Conservation (phyloP, 2,329 filamentous ascomycete genomes). For the Phialemoniopsis sp. region DNA sequence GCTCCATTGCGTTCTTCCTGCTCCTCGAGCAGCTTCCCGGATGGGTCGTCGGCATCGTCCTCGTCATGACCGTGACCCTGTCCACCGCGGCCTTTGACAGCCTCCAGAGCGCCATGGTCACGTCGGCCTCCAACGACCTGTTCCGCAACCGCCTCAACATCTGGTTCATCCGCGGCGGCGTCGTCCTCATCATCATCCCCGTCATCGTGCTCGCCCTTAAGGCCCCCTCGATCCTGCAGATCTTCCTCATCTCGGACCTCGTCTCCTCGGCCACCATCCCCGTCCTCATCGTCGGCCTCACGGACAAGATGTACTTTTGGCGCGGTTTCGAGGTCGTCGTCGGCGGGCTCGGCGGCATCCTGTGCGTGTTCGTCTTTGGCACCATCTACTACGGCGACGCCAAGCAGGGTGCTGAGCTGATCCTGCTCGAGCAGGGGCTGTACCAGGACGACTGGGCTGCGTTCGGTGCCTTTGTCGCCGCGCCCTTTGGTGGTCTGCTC, state of each 20-base stretch:
- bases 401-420: constrained; percentile 57
- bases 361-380: constrained; percentile 79
- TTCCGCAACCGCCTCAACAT: constrained; percentile 79
- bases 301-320: constrained; percentile 65
- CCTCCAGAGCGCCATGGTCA: constrained; percentile 79
- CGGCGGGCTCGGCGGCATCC: constrained; percentile 71
- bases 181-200: constrained; percentile 71
- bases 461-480: constrained; percentile 79
- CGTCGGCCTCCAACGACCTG: constrained; percentile 78
- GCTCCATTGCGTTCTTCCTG: constrained; percentile 71
- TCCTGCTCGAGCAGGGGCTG: constrained; percentile 69
- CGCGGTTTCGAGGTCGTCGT: constrained; percentile 76
- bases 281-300: constrained; percentile 68
- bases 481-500: constrained; percentile 69
- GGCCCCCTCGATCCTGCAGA: constrained; percentile 71
- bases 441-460: constrained; percentile 77
- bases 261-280: constrained; percentile 74
- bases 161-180: constrained; percentile 65
- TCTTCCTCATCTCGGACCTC: constrained; percentile 78
- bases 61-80: constrained; percentile 76
- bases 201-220: constrained; percentile 70
- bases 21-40: constrained; percentile 67
- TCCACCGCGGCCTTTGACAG: constrained; percentile 77
- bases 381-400: constrained; percentile 72
- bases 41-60: constrained; percentile 79